Conservation (phyloP, 768 basidiomycete genomes). For the Strobilomyces confusus region DNA sequence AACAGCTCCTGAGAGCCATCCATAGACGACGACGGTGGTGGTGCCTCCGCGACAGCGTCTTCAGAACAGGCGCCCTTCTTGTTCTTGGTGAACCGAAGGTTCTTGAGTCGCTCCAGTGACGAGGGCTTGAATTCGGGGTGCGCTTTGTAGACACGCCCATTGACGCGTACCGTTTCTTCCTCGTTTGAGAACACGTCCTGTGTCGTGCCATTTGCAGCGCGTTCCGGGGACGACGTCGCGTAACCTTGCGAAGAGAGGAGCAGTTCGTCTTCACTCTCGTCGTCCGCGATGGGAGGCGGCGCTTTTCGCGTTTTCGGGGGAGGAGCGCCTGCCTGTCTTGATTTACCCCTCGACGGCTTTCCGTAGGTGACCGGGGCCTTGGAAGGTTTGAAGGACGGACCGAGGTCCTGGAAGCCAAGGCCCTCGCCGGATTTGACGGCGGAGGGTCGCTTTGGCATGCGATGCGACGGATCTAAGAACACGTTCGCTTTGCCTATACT, state of each 20-base stretch:
- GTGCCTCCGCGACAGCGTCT: conserved; percentile 1
- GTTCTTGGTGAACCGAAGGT: conserved; percentile 36
- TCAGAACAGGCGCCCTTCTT: conserved; percentile 9
- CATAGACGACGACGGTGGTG: conserved; percentile 22
- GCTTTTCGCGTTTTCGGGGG: neutral
- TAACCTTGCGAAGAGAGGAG: conserved; percentile 23
- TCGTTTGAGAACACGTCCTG: neutral
- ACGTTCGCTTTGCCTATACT: neutral
- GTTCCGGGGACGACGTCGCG: conserved; percentile 12
- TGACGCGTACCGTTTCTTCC: conserved; percentile 13
- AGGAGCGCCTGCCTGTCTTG: neutral
- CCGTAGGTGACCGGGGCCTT: conserved; percentile 1
- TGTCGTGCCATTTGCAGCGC: conserved; percentile 10
- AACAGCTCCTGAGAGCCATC: conserved; percentile 21
- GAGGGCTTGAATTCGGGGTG: conserved; percentile 26
- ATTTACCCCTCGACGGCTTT: conserved; percentile 9
- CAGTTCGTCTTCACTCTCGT: conserved; percentile 30
- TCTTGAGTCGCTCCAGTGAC: neutral
- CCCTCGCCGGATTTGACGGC: conserved; percentile 26
- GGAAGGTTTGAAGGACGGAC: conserved; percentile 14
- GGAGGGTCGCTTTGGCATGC: conserved; percentile 24
- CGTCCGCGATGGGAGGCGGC: neutral
- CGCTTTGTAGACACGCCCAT: conserved; percentile 13
- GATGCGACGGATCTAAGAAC: conserved; percentile 16
- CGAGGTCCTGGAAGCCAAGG: conserved; percentile 23